Percentiles rank a stretch among this genome's conserved stretches.
These are phyloP conservation scores for Herpetomonas tarakana DNA, from an alignment of 208 protist genomes.

Conservation along the genomic window DNA sequence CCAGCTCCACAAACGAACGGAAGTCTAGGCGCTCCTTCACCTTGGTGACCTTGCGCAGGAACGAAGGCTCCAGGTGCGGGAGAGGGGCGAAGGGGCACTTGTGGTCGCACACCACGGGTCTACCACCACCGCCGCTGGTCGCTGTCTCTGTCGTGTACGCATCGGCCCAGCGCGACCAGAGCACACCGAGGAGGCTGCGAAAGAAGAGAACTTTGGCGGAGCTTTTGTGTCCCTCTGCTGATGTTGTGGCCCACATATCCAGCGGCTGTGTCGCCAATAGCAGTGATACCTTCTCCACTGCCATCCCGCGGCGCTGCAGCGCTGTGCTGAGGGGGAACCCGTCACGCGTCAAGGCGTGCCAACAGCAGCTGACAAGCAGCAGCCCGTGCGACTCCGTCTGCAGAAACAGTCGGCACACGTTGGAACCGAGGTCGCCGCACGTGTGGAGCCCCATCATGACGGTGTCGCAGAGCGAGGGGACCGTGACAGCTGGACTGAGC, in stretches of 20 bases:
- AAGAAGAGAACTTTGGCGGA: slow-evolving; percentile 78
- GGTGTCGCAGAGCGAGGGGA: slow-evolving; percentile 67
- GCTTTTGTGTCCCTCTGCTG: slow-evolving; percentile 56
- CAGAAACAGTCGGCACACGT: slow-evolving; percentile 68
- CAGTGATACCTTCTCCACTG: slow-evolving; percentile 49
- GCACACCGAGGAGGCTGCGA: slow-evolving; percentile 62
- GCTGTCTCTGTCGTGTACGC: slow-evolving; percentile 13
- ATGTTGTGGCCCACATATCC: slow-evolving; percentile 72
- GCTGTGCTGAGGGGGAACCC: slow-evolving; percentile 77
- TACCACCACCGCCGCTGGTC: slow-evolving; percentile 3
- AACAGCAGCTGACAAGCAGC: slow-evolving; percentile 91
- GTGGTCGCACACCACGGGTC: neutral
- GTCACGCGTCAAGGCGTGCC: slow-evolving; percentile 67
- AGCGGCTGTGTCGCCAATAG: slow-evolving; percentile 85
- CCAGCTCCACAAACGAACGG: slow-evolving; percentile 28
- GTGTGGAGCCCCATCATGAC: slow-evolving; percentile 81
- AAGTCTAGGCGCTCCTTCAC: slow-evolving; percentile 67
- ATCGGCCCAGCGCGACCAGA: slow-evolving; percentile 41
- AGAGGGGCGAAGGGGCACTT: slow-evolving; percentile 30
- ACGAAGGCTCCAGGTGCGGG: slow-evolving; percentile 74
- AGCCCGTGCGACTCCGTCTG: slow-evolving; percentile 45
- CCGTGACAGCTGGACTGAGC: slow-evolving; percentile 31
- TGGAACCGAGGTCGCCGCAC: slow-evolving; percentile 86
- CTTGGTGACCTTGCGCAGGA: slow-evolving; percentile 63
- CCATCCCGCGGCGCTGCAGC: slow-evolving; percentile 42